Evolutionary conservation across 106 monocot genomes (phyloP).

Genomic region (Xerophyta viscosa): DNA sequence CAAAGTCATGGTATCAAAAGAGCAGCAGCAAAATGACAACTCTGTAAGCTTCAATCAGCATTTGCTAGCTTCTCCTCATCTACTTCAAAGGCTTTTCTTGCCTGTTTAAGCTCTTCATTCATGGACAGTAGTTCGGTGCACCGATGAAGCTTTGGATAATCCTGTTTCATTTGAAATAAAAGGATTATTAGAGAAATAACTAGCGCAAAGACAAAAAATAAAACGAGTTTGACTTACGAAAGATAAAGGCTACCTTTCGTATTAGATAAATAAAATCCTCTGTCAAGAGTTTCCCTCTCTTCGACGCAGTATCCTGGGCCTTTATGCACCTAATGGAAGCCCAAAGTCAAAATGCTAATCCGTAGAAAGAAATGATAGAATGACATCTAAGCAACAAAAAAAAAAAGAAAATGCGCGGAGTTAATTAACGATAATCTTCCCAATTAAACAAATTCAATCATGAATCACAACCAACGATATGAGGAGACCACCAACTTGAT

Average conservation of each 20-base stretch:
- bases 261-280: conserved; percentile 89
- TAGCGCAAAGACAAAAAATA: not conserved
- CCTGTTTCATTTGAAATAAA: conserved; percentile 28
- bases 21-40: too few relatives aligned
- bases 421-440: too few relatives aligned
- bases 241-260: conserved; percentile 52
- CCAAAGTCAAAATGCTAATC: not conserved
- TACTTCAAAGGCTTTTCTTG: conserved; percentile 95
- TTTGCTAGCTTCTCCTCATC: conserved; percentile 78
- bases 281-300: conserved; percentile 72
- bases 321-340: conserved; percentile 63
- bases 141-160: conserved; percentile 72
- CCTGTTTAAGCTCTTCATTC: conserved; percentile 98
- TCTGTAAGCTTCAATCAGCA: conserved; percentile 27
- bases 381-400: not conserved
- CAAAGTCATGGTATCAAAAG: too few relatives aligned
- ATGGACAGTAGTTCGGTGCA: conserved; percentile 87
- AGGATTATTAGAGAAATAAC: not conserved
- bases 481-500: too few relatives aligned
- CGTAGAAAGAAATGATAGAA: not conserved
- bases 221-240: not conserved
- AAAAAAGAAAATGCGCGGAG: not conserved
- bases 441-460: too few relatives aligned
- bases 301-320: conserved; percentile 85
- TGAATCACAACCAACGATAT: too few relatives aligned